These are phyloP conservation scores for Heracleum sosnowskyi DNA, from an alignment of 129 eudicot genomes.

Conservation along the genomic window DNA sequence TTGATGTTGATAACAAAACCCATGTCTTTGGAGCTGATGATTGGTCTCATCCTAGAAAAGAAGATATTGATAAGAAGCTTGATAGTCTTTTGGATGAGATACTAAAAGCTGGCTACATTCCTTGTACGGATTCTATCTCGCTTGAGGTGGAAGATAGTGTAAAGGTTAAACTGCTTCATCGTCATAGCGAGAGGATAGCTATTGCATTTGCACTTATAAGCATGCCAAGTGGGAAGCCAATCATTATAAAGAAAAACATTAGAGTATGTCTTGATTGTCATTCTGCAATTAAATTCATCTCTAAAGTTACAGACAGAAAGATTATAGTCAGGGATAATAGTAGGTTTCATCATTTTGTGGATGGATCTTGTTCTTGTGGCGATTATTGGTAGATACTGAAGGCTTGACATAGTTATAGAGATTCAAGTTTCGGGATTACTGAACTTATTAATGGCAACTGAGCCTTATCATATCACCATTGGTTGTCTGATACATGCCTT, in stretches of 20 bases:
- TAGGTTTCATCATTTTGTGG: conserved; percentile 43
- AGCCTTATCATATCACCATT: not conserved
- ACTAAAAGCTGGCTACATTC: conserved; percentile 40
- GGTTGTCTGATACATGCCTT: not conserved
- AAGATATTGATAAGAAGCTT: conserved; percentile 34
- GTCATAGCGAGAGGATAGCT: conserved; percentile 48
- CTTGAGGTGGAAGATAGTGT: conserved; percentile 29
- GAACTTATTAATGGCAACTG: not conserved
- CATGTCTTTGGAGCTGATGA: conserved; percentile 43
- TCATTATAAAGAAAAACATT: conserved; percentile 39
- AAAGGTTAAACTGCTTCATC: conserved; percentile 32
- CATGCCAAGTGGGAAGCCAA: conserved; percentile 32
- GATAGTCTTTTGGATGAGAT: conserved; percentile 29
- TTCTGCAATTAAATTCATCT: conserved; percentile 36
- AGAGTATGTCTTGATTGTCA: conserved; percentile 49
- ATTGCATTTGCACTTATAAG: conserved; percentile 38
- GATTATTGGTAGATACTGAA: conserved; percentile 29
- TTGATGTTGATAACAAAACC: conserved; percentile 44
- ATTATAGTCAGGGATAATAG: conserved; percentile 40
- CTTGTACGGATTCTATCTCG: conserved; percentile 22
- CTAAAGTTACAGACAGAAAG: conserved; percentile 34
- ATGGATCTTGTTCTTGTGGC: conserved; percentile 48
- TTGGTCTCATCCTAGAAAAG: conserved; percentile 38
- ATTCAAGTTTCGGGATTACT: not conserved
- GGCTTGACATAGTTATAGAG: not conserved